A percentile compares a stretch with the other conserved stretches of the same genome.
Evolutionary conservation across 805 yeast genomes (phyloP).

Genomic region (Saccharomycopsis microspora): DNA sequence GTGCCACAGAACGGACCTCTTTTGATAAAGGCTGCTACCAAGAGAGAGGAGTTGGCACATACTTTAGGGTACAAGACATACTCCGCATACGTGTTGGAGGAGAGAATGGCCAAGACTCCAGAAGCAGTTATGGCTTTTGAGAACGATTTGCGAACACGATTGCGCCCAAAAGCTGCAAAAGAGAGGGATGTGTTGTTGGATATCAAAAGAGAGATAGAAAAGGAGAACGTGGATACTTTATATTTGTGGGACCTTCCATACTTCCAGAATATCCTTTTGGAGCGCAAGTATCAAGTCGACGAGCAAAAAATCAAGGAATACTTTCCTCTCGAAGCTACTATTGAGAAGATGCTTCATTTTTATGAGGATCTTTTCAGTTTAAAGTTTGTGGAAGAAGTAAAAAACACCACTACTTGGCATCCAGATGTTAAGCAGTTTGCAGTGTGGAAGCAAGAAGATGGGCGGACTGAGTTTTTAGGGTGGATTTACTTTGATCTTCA

Average conservation of each 20-base stretch:
- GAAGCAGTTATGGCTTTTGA: constrained; percentile 49
- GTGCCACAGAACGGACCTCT: constrained; percentile 49
- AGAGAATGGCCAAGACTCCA: constrained; percentile 68
- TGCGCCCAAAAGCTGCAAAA: constrained; percentile 45
- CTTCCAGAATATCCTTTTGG: constrained; percentile 54
- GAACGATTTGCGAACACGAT: constrained; percentile 44
- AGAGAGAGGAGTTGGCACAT: constrained; percentile 52
- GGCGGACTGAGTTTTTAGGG: constrained; percentile 47
- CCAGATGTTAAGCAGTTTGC: constrained; percentile 64
- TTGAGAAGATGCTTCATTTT: constrained; percentile 54
- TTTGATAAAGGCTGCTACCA: constrained; percentile 44
- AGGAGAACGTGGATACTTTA: constrained; percentile 25
- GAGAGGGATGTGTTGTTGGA: constrained; percentile 38
- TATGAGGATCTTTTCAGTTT: constrained; percentile 61
- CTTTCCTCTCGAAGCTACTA: constrained; percentile 62
- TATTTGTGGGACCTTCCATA: constrained; percentile 68
- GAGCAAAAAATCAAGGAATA: constrained; percentile 61
- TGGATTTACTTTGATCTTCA: constrained; percentile 71
- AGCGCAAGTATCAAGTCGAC: constrained; percentile 60
- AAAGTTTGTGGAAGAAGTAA: constrained; percentile 41
- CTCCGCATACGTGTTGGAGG: constrained; percentile 62
- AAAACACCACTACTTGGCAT: constrained; percentile 46
- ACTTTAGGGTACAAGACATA: constrained; percentile 55
- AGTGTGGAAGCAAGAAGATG: constrained; percentile 51
- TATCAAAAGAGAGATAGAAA: constrained; percentile 33